A percentile compares a stretch with the other conserved stretches of the same genome.
phyloP scores from a whole-genome alignment of 345 rosid species.

The Syzygium oleosum region DNA sequence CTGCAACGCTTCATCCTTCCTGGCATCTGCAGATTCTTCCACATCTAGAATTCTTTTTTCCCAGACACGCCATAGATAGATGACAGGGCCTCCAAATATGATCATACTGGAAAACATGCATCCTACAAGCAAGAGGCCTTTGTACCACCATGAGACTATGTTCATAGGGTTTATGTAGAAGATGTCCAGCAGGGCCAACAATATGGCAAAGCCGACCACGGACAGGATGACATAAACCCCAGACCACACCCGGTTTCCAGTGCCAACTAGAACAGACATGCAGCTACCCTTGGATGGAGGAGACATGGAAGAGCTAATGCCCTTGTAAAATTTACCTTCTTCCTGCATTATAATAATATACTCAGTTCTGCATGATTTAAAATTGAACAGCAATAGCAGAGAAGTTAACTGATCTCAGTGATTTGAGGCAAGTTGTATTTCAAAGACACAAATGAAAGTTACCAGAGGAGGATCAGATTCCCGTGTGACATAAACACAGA shows the following conservation, averaged over 20 bases:
- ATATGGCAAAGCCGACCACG: constrained; percentile 43
- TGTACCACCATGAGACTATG: constrained; percentile 78
- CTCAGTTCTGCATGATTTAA: not conserved
- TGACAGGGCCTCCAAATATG: constrained; percentile 59
- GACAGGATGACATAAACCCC: constrained; percentile 56
- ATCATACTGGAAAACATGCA: constrained; percentile 65
- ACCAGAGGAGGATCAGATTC: constrained; percentile 69
- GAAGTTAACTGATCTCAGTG: not conserved
- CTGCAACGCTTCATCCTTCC: not conserved
- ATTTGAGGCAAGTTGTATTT: not conserved
- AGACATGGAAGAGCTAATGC: constrained; percentile 16
- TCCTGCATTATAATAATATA: constrained; percentile 36
- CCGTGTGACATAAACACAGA: constrained; percentile 57
- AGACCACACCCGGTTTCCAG: constrained; percentile 70
- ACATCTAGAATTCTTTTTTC: constrained; percentile 17
- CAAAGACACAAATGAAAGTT: not conserved
- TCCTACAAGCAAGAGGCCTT: constrained; percentile 52
- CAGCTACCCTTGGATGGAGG: constrained; percentile 26
- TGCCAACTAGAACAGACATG: constrained; percentile 81
- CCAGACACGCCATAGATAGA: constrained; percentile 72
- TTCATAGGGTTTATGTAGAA: constrained; percentile 47
- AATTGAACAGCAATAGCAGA: not conserved
- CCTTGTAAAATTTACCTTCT: constrained; percentile 42
- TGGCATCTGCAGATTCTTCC: constrained; percentile 6
- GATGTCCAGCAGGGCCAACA: constrained; percentile 33